phyloP scores from a whole-genome alignment of 148 eudicot species.

The Chenopodium album region DNA sequence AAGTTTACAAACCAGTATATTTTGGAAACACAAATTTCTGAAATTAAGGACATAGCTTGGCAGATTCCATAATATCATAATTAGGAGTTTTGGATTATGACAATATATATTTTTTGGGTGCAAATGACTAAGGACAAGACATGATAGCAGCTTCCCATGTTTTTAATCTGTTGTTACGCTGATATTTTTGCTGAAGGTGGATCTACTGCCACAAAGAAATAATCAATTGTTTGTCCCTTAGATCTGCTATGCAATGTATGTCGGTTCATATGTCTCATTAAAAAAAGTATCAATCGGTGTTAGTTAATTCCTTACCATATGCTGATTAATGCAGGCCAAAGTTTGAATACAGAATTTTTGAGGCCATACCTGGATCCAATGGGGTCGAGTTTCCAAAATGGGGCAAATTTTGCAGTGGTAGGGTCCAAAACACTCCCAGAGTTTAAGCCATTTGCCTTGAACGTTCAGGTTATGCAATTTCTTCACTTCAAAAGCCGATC shows the following conservation, averaged over 20 bases:
- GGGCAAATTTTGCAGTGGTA: slow-evolving; percentile 80
- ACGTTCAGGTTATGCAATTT: slow-evolving; percentile 78
- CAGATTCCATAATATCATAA: not conserved
- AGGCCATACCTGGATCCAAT: slow-evolving; percentile 80
- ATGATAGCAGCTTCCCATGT: not conserved
- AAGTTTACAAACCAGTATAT: not conserved
- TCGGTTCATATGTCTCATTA: not conserved
- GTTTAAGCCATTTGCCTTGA: slow-evolving; percentile 59
- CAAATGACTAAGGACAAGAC: not conserved
- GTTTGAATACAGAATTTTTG: slow-evolving; percentile 54
- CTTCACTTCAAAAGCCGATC: slow-evolving; percentile 70
- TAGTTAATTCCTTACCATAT: not conserved
- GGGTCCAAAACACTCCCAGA: slow-evolving; percentile 84
- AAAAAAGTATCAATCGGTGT: no score
- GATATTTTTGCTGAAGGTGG: not conserved
- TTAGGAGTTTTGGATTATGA: not conserved
- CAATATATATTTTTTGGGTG: not conserved
- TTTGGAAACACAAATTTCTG: not conserved
- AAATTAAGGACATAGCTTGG: not conserved
- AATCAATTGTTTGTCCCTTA: not conserved
- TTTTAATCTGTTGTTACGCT: not conserved
- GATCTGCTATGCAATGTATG: not conserved
- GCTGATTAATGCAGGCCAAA: slow-evolving; percentile 59
- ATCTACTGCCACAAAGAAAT: not conserved
- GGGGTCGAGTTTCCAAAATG: slow-evolving; percentile 64